Evolutionary conservation across 129 eudicot species (phyloP), one percentile per base, ranked within the genome.

Genomic region (Lactuca saligna): DNA sequence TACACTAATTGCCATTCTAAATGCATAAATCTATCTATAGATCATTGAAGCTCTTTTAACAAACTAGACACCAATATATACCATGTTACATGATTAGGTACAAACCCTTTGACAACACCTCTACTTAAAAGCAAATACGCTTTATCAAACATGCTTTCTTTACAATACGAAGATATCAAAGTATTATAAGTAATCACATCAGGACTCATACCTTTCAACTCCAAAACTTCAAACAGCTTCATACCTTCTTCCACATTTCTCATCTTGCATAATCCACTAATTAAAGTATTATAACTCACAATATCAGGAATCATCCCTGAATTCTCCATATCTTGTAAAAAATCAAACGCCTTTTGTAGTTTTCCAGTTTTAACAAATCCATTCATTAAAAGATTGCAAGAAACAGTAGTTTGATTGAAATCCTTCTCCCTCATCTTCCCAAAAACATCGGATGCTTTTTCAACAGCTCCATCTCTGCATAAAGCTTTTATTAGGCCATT

Each of bases 41-140:
- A 70, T 58, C 61, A 58, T 58, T 72, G 38, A 8, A 51, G 73
- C 61, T 73, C 79, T 66, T 57, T 60, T 32, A 82, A 73, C 75
- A 61, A 69, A 77, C 84, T 73, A 6, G 72, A 70, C 5, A 85
- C 85, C 74, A 94, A 25, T 53, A 94, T 42, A 79, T 80, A 75
- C 99, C 99, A 94, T 12, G 99, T 94, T 66, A 83, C 94, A 57
- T 69, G 73, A 70, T 82, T 82, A 7, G 99, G 99, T 42, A 82
- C 48, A 53, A 94, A 83, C 13, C 99, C 99, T 57, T 65, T 80
- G 16, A 75, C 74, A 57, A 94, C 82, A 46, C 88, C 94, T 83
- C 83, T 78, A 69, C 60, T 67, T 63, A 94, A 61, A n/a, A 94
- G 85, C 57, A 65, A 67, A 81, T 76, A 82, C 10, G 97, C 97